Percentiles rank a stretch among this genome's conserved stretches.
Conservation (phyloP, 2,329 filamentous ascomycete genomes). For the Shiraia sp. region DNA sequence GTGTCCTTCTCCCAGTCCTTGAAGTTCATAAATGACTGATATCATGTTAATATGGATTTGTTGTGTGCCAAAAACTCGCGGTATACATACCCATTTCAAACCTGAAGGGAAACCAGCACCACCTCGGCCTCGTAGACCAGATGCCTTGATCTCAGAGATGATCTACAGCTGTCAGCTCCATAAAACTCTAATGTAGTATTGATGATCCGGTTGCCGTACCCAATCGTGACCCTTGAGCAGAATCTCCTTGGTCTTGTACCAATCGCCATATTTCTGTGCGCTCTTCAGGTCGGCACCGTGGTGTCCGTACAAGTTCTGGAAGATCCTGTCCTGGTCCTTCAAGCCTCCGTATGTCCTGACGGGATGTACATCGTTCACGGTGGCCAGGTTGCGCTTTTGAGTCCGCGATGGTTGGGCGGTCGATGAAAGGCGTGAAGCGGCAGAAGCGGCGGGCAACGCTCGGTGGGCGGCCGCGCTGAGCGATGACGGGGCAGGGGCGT, state of each 20-base stretch:
- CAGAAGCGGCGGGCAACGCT: conserved; percentile 45
- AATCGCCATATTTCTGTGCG: conserved; percentile 97
- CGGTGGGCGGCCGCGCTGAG: conserved; percentile 47
- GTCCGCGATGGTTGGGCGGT: conserved; percentile 48
- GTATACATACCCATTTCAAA: conserved; percentile 84
- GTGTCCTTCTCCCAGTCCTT: conserved; percentile 99
- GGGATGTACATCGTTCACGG: conserved; percentile 56
- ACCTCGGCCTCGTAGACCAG: conserved; percentile 90
- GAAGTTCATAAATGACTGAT: conserved; percentile 98
- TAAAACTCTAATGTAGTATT: background rate
- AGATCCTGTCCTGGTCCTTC: conserved; percentile 96
- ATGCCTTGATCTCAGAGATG: conserved; percentile 95
- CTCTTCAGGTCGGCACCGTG: conserved; percentile 89
- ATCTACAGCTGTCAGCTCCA: conserved; percentile 60
- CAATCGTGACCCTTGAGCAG: conserved; percentile 96
- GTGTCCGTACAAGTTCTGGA: conserved; percentile 96
- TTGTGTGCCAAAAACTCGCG: conserved; percentile 1
- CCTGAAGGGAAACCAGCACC: conserved; percentile 98
- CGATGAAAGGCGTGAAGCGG: conserved; percentile 45
- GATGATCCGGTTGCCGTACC: conserved; percentile 48
- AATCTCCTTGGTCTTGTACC: conserved; percentile 99
- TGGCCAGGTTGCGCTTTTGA: conserved; percentile 69
- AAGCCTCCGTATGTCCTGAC: conserved; percentile 80
- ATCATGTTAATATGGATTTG: conserved; percentile 22
- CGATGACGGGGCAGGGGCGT: conserved; percentile 44